Evolutionary conservation across 2,329 filamentous ascomycete species (phyloP).

Genomic region (Ophiostoma populinum): DNA sequence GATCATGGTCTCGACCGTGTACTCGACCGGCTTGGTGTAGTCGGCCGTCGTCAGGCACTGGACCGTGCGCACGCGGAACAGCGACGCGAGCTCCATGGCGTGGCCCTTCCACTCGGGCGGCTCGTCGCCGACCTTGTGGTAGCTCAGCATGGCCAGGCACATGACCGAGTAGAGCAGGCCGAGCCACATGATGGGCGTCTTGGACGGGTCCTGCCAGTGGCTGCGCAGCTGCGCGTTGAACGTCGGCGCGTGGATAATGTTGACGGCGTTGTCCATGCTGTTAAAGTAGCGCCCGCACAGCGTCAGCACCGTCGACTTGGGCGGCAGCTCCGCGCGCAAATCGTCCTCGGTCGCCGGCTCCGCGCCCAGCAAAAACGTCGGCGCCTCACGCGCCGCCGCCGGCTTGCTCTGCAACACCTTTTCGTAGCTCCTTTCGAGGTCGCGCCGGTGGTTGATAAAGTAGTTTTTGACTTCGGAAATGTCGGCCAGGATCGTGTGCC

Average conservation of each 20-base stretch:
- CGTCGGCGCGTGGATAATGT: slow-evolving; percentile 66
- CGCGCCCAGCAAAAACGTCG: slow-evolving; percentile 63
- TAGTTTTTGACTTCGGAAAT: slow-evolving; percentile 91
- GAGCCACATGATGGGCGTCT: slow-evolving; percentile 61
- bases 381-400: slow-evolving; percentile 41
- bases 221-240: slow-evolving; percentile 55
- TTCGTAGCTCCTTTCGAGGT: slow-evolving; percentile 66
- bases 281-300: slow-evolving; percentile 85
- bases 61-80: slow-evolving; percentile 56
- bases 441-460: slow-evolving; percentile 72
- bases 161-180: slow-evolving; percentile 62
- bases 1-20: slow-evolving; percentile 64
- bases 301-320: slow-evolving; percentile 67
- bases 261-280: slow-evolving; percentile 52
- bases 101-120: slow-evolving; percentile 61
- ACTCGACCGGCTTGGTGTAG: slow-evolving; percentile 56
- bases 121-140: slow-evolving; percentile 63
- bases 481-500: slow-evolving; percentile 63
- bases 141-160: slow-evolving; percentile 62
- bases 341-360: slow-evolving; percentile 57
- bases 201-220: slow-evolving; percentile 56
- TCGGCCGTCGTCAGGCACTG: slow-evolving; percentile 63
- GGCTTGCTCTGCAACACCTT: slow-evolving; percentile 56
- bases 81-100: slow-evolving; percentile 38
- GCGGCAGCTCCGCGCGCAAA: slow-evolving; percentile 61